These are phyloP conservation scores for Aspergillus sp. DNA, from an alignment of 2,329 filamentous ascomycete species.

Conservation along the genomic window DNA sequence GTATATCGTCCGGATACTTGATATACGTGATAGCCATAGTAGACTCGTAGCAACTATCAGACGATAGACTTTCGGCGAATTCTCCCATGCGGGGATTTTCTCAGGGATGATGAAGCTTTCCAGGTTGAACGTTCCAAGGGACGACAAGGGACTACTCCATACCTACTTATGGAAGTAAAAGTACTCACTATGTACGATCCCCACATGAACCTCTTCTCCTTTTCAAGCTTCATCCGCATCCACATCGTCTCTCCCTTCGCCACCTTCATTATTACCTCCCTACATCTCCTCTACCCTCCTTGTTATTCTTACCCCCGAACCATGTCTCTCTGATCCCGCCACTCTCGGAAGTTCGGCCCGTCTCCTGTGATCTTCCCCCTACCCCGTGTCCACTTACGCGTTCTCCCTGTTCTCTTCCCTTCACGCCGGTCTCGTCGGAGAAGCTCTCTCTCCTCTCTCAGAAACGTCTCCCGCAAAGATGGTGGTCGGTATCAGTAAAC, in stretches of 20 bases:
- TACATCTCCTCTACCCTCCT: not conserved
- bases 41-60: not conserved
- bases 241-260: not conserved
- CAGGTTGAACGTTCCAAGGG: too few species aligned
- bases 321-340: slow-evolving; percentile 1
- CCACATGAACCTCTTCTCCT: too few species aligned
- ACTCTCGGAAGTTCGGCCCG: slow-evolving; percentile 15
- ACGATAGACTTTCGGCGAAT: not conserved
- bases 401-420: slow-evolving; percentile 12
- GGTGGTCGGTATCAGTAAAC: slow-evolving; percentile 80
- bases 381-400: slow-evolving; percentile 8
- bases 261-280: not conserved
- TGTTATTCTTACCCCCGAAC: not conserved
- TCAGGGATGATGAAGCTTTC: not conserved
- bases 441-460: not conserved
- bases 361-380: slow-evolving; percentile 4
- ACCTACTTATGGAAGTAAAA: too few species aligned
- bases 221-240: not conserved
- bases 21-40: not conserved
- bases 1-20: not conserved
- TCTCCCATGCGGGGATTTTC: not conserved
- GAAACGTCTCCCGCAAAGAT: slow-evolving; percentile 45
- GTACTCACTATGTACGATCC: too few species aligned
- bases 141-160: too few species aligned
- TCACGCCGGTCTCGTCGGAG: slow-evolving; percentile 8